Base-by-base conservation (phyloP, 1,284 basidiomycete genomes). In the Apiotrichum porosum region DNA sequence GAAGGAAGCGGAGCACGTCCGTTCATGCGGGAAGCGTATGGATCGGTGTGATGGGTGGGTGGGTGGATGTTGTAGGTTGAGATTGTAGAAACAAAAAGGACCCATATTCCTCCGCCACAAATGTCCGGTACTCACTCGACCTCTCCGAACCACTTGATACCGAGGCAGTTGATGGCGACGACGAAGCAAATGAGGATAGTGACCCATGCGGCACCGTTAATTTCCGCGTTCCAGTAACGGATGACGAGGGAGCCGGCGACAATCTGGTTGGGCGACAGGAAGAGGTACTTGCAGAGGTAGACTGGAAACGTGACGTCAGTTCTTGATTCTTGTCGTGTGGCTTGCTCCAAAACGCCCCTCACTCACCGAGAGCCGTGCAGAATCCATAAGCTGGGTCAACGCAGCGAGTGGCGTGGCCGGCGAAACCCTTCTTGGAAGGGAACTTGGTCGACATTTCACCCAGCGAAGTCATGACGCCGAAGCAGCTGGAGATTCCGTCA, bases 81-180 rank as follows among this genome's bases (percentile, higher is more conserved):
- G 35, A 9, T 3, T 15, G n/a, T n/a, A n/a, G n/a, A 35, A 35
- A 35, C 8, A 18, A 37, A 21, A 9, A 36, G 15, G 32, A 28
- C 22, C 26, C 5, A 24, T n/a, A 22, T n/a, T n/a, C n/a, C n/a
- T n/a, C n/a, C n/a, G n/a, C n/a, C n/a, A n/a, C n/a, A 23, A 22
- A 37, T 14, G 8, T 10, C 4, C 24, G 6, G 23, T 39, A 61
- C 61, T 63, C 42, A 65, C 69, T 88, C 86, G 12, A 80, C 77
- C 77, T 86, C 83, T 61, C 84, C 84, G 54, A 84, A 85, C 63
- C 77, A 81, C 45, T 67, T 60, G 44, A 86, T 84, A 52, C 85
- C 85, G 54, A 88, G 82, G 37, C 89, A 79, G 66, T 91, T 91
- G 75, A 58, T 51, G 19, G 50, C 42, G 15, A 51, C 30, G 23